phyloP scores from a whole-genome alignment of 441 rosid genomes.

The Erysimum pusillum region DNA sequence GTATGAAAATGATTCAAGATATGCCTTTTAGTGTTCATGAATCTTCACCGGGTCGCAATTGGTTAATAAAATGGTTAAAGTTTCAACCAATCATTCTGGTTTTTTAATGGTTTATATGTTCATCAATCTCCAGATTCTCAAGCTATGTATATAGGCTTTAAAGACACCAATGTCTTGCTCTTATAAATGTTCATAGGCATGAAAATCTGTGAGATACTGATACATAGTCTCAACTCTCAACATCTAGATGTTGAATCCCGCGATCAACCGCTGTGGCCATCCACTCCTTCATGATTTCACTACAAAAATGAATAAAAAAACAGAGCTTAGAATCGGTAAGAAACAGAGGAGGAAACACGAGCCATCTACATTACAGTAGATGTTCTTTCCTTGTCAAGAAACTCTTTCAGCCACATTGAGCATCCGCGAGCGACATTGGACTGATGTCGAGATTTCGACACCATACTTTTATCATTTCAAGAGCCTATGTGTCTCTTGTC shows the following conservation, averaged over 20 bases:
- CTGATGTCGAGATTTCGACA: no score
- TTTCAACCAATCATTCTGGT: slow-evolving; percentile 17
- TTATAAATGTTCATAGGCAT: background rate
- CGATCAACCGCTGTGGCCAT: background rate
- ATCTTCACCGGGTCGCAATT: slow-evolving; percentile 8
- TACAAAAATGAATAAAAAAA: no score
- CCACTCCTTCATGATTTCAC: no score
- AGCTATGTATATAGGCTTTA: background rate
- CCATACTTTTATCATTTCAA: no score
- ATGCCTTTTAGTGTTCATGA: slow-evolving; percentile 39
- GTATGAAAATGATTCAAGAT: slow-evolving; percentile 37
- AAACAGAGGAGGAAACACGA: no score
- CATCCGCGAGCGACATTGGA: no score
- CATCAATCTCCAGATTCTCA: background rate
- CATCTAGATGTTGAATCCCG: slow-evolving; percentile 7
- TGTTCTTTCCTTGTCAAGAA: no score
- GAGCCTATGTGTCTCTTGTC: no score
- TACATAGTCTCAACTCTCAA: no score
- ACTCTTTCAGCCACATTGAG: no score
- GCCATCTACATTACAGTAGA: no score
- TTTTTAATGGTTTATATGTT: background rate
- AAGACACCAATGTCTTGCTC: background rate
- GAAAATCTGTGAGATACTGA: background rate
- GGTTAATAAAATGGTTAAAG: slow-evolving; percentile 47
- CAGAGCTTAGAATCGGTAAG: no score